Evolutionary conservation across 2,329 filamentous ascomycete genomes (phyloP).

Genomic region (Ilyonectria sp.): DNA sequence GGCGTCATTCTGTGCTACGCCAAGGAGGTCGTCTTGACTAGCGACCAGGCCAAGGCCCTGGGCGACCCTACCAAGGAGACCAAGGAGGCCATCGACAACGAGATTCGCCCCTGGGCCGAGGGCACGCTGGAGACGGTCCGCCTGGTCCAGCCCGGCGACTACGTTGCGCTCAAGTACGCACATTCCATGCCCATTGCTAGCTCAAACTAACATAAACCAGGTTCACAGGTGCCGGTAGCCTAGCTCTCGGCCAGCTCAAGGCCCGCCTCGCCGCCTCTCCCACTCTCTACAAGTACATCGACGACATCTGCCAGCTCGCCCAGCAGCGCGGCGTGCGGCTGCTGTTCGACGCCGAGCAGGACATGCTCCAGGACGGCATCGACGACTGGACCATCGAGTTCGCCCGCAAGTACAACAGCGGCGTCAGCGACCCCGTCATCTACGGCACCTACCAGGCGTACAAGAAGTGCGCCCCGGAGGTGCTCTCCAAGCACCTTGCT

Average conservation of each 20-base stretch:
- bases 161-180: conserved; percentile 74
- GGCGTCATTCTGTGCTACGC: conserved; percentile 91
- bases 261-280: conserved; percentile 74
- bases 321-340: conserved; percentile 78
- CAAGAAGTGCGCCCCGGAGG: conserved; percentile 73
- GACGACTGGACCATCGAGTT: conserved; percentile 85
- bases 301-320: conserved; percentile 82
- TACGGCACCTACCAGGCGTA: conserved; percentile 88
- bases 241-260: conserved; percentile 78
- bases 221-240: conserved; percentile 86
- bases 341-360: conserved; percentile 90
- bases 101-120: conserved; percentile 79
- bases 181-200: too few species aligned
- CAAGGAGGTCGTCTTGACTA: conserved; percentile 81
- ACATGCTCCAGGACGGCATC: conserved; percentile 83
- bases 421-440: conserved; percentile 76
- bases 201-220: conserved; percentile 49
- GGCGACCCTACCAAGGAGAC: conserved; percentile 64
- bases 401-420: conserved; percentile 82
- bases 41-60: conserved; percentile 64
- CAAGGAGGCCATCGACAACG: conserved; percentile 65
- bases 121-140: conserved; percentile 82
- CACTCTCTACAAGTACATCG: conserved; percentile 78
- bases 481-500: conserved; percentile 73
- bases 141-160: conserved; percentile 75